Conservation (phyloP, 2,329 filamentous ascomycete species). For the Bimuria novae-zelandiae region DNA sequence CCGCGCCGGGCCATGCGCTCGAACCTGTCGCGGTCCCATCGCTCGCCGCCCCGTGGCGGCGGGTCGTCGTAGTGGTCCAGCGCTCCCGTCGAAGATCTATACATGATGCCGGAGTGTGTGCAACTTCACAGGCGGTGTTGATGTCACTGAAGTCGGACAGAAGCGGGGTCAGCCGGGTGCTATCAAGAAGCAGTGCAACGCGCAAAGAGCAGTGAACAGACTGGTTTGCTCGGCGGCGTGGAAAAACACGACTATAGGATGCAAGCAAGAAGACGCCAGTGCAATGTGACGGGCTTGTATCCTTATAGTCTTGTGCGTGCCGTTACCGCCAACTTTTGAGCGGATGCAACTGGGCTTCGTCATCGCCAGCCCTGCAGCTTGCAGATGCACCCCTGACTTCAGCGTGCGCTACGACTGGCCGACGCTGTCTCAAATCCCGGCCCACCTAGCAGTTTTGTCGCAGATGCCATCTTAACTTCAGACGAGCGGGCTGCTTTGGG, state of each 20-base stretch:
- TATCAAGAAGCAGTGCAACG: constrained; percentile 6
- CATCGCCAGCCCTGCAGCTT: constrained; percentile 23
- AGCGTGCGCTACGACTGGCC: constrained; percentile 13
- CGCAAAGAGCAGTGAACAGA: background rate
- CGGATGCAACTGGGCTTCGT: constrained; percentile 27
- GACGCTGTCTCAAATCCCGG: constrained; percentile 10
- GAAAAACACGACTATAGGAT: constrained; percentile 6
- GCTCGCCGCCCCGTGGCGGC: constrained; percentile 43
- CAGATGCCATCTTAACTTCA: constrained; percentile 3
- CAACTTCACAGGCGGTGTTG: constrained; percentile 6
- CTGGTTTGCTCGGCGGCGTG: constrained; percentile 3
- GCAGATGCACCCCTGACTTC: background rate
- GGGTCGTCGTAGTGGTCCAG: constrained; percentile 50
- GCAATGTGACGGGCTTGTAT: constrained; percentile 20
- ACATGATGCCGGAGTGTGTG: constrained; percentile 29
- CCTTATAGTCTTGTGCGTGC: constrained; percentile 15
- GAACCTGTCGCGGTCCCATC: constrained; percentile 58
- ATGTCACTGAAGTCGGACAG: constrained; percentile 14
- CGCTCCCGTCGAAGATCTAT: constrained; percentile 49
- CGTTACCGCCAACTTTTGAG: constrained; percentile 30
- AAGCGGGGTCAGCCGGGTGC: constrained; percentile 26
- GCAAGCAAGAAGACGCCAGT: constrained; percentile 14
- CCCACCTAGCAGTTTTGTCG: constrained; percentile 17
- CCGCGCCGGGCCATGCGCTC: constrained; percentile 48
- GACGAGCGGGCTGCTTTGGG: background rate